Evolutionary conservation across 768 basidiomycete genomes (phyloP), one percentile per base, ranked within the genome.

Genomic region (Phaeotremella fagi): DNA sequence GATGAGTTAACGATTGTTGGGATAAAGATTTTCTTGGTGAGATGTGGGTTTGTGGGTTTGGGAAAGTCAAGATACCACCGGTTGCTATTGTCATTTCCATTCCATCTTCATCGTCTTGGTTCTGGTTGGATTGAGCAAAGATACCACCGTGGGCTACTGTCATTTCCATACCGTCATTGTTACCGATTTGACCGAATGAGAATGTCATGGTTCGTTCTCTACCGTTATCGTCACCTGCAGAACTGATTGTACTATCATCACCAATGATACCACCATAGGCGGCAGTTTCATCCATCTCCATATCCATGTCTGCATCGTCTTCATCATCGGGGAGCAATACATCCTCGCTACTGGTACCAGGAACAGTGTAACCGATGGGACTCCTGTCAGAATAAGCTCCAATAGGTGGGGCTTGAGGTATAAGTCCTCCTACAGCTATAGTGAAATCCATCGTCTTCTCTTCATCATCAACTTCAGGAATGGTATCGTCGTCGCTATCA

Each of bases 371-470:
- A 1, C 75, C 75, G 31, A 75, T 60, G 1, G 65, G 63, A 3
- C 52, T 50, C 6, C 70, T 60, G 20, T 52, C 51, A 15, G 53
- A 54, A 36, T 51, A 48, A 16, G 72, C 73, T n/a, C 65, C 64
- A 12, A 52, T 55, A 11, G 75, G 75, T 4, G 75, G 67, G 7
- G 63, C 45, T 35, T 53, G 51, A 4, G 73, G 73, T 24, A 76
- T 57, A 23, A 71, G 43, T 5, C 73, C 72, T 11, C 73, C 75
- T 15, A 73, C 58, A 6, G 72, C 70, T 20, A 75, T 64, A 4
- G 75, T 76, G 53, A 76, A 76, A 47, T 76, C 75, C 66, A 76
- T 72, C 2, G 73, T 75, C 41, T 62, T 60, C 15, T 57, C 59
- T 18, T 65, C 66, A 35, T 64, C 64, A 9, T 42, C 54, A 18